These are phyloP conservation scores for Phytophthora ramorum DNA, from an alignment of 352 stramenopile genomes.

Conservation along the genomic window DNA sequence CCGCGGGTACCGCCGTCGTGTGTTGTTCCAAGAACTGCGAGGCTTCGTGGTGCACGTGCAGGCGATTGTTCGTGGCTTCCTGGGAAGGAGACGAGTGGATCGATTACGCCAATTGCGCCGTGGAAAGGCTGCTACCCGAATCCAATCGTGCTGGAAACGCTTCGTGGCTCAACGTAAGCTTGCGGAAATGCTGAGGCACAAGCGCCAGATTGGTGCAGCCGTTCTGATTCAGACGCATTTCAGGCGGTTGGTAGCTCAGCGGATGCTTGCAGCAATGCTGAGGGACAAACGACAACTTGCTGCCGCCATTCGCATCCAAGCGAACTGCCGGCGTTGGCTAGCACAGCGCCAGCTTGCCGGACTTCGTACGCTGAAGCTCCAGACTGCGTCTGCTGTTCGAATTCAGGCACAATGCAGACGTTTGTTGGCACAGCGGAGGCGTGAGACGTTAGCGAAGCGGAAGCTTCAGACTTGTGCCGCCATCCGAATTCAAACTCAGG, in stretches of 20 bases:
- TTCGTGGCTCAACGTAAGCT: slow-evolving; percentile 29
- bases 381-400: slow-evolving; percentile 6
- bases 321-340: slow-evolving; percentile 27
- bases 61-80: slow-evolving; percentile 53
- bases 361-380: slow-evolving; percentile 14
- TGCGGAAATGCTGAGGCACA: slow-evolving; percentile 25
- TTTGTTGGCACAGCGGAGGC: slow-evolving; percentile 20
- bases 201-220: slow-evolving; percentile 29
- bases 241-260: slow-evolving; percentile 26
- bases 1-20: slow-evolving; percentile 49
- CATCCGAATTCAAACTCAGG: slow-evolving; percentile 41
- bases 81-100: slow-evolving; percentile 41
- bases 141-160: slow-evolving; percentile 43
- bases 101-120: slow-evolving; percentile 40
- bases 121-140: slow-evolving; percentile 39
- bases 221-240: slow-evolving; percentile 36
- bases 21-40: slow-evolving; percentile 46
- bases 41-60: slow-evolving; percentile 46
- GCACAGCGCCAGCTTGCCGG: slow-evolving; percentile 19
- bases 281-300: slow-evolving; percentile 21
- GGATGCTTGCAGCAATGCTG: slow-evolving; percentile 23
- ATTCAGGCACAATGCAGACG: slow-evolving; percentile 28
- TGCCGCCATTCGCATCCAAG: slow-evolving; percentile 26
- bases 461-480: slow-evolving; percentile 13
- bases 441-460: slow-evolving; percentile 1